Evolutionary conservation across 169 alveolate genomes (phyloP), one percentile per base, ranked within the genome.

Genomic region (Ichthyophthirius multifiliis): DNA sequence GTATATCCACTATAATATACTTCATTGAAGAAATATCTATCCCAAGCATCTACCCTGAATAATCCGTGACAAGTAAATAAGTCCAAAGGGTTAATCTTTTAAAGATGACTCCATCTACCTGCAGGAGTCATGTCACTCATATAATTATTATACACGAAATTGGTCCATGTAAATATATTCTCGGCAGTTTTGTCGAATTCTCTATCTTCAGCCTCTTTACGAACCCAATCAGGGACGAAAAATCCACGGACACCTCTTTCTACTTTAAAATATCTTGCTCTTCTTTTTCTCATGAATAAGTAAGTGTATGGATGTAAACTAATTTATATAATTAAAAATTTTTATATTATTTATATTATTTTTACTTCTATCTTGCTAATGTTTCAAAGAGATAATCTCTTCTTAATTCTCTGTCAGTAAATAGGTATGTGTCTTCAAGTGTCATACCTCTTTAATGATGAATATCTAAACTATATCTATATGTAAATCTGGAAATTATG

Each of bases 231-330:
- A 30, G 86, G 86, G 10, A 76, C 86, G 20, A 43, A 41, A 35
- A 71, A 48, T 46, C 86, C 86, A 55, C 86, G 67, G 20, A 81
- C 65, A 46, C 76, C 82, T 81, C 86, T 81, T 43, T 81, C 86
- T 35, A 81, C 86, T 46, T 81, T 81, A 48, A 55, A 81, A 81
- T 71, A 81, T 73, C 86, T 46, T 13, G 82, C 82, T 81, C 86
- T 81, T 81, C 86, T 81, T 47, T 73, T 73, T 41, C 55, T 71
- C 65, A 73, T 64, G 75, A 81, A 23, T 18, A 81, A 35, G 74
- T 74, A 43, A 12, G 81, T 71, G 62, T 81, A 81, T 46, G 86
- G 86, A 30, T 81, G 86, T 32, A 81, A 81, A 32, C 83, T 75
- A 34, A 27, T 30, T 39, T 31, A 74, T 4, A 5, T 55, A 27